A percentile compares a stretch with the other conserved stretches of the same genome.
Conservation (phyloP, 148 eudicot genomes). For the Vaccinium vitisidaea region DNA sequence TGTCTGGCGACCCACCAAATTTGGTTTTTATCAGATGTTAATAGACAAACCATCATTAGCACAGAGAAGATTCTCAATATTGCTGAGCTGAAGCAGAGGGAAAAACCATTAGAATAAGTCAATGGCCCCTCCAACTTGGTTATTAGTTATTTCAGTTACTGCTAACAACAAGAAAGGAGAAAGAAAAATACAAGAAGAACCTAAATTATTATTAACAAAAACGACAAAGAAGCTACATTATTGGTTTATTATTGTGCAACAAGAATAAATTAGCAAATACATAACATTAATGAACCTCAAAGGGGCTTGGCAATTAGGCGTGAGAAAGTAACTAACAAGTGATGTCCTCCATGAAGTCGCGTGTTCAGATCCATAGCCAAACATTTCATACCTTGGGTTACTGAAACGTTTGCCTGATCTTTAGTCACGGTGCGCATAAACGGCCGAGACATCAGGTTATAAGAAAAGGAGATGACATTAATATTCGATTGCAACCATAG, state of each 20-base stretch:
- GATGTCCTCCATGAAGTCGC: no score
- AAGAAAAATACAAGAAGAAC: background rate
- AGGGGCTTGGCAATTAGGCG: no score
- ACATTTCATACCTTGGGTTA: no score
- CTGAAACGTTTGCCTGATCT: no score
- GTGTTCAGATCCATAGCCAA: no score
- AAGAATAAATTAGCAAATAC: background rate
- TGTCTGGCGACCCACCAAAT: conserved; percentile 37
- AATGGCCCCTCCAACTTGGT: background rate
- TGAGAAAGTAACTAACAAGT: no score
- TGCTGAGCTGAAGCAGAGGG: background rate
- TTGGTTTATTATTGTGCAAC: background rate
- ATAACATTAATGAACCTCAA: no score
- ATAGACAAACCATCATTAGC: conserved; percentile 27
- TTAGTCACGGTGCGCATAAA: no score
- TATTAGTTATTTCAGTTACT: conserved; percentile 15
- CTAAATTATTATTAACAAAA: background rate
- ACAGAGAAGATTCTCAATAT: conserved; percentile 9
- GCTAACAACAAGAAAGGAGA: background rate
- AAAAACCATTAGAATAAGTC: background rate
- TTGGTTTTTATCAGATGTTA: background rate
- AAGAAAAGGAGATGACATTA: background rate
- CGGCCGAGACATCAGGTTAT: no score
- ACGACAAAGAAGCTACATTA: background rate
- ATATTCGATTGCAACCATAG: background rate